These are phyloP conservation scores for Pestalotiopsis sp. DNA, from an alignment of 2,329 filamentous ascomycete species.

Conservation along the genomic window DNA sequence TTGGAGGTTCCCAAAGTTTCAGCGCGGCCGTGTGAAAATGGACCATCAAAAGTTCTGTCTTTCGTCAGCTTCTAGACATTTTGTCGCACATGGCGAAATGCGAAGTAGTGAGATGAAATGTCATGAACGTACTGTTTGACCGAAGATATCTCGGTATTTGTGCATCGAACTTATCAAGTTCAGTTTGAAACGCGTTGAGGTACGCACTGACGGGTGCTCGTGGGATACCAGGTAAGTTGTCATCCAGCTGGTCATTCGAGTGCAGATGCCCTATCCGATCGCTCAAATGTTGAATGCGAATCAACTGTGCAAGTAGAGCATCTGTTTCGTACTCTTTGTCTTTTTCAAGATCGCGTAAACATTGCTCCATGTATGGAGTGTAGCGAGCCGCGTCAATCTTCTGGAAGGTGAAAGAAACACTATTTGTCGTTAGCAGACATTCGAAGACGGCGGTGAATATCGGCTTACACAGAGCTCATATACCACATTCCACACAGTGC, in stretches of 20 bases:
- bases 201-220: conserved; percentile 47
- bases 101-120: background rate
- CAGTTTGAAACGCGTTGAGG: conserved; percentile 46
- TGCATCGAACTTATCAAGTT: conserved; percentile 44
- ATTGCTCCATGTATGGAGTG: conserved; percentile 54
- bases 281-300: conserved; percentile 52
- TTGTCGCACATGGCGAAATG: background rate
- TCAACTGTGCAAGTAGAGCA: conserved; percentile 44
- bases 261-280: conserved; percentile 51
- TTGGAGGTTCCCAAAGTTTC: conserved; percentile 50
- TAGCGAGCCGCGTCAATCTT: conserved; percentile 53
- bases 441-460: background rate
- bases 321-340: conserved; percentile 50
- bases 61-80: background rate
- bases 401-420: conserved; percentile 43
- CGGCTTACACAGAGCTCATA: conserved; percentile 52
- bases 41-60: conserved; percentile 39
- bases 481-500: conserved; percentile 57
- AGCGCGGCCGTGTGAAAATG: conserved; percentile 44
- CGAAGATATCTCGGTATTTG: conserved; percentile 37
- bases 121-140: conserved; percentile 38
- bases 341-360: conserved; percentile 46
- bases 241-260: conserved; percentile 33
- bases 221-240: conserved; percentile 36
- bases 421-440: conserved; percentile 20